These are phyloP conservation scores for Hemerocallis citrina DNA, from an alignment of 106 monocot species.

Conservation along the genomic window DNA sequence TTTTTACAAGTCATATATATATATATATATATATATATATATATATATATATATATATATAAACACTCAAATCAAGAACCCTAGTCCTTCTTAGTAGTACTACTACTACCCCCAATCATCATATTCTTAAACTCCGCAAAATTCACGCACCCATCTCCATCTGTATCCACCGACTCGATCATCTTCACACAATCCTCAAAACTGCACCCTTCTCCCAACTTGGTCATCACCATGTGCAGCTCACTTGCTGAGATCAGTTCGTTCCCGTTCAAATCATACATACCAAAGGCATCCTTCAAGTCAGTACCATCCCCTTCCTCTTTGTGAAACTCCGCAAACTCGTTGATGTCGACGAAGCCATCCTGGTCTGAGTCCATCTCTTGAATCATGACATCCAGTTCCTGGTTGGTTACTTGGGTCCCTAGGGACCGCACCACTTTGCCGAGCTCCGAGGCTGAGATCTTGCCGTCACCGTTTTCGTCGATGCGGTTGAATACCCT, in stretches of 20 bases:
- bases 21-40: too few species aligned
- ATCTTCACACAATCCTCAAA: slow-evolving; percentile 46
- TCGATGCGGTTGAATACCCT: slow-evolving; percentile 25
- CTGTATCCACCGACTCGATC: slow-evolving; percentile 48
- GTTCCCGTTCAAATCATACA: slow-evolving; percentile 57
- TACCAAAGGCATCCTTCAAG: slow-evolving; percentile 55
- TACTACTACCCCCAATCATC: slow-evolving; percentile 35
- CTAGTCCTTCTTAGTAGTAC: too few species aligned
- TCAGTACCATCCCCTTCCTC: slow-evolving; percentile 5
- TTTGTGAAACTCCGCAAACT: slow-evolving; percentile 30
- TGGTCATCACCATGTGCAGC: slow-evolving; percentile 52
- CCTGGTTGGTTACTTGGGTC: slow-evolving; percentile 11
- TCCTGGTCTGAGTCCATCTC: slow-evolving; percentile 50
- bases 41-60: too few species aligned
- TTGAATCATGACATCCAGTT: slow-evolving; percentile 36
- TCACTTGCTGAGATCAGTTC: slow-evolving; percentile 50
- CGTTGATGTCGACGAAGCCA: slow-evolving; percentile 43
- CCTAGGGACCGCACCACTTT: slow-evolving; percentile 26
- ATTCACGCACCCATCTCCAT: slow-evolving; percentile 53
- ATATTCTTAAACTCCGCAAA: slow-evolving; percentile 72
- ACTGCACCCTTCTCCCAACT: slow-evolving; percentile 52
- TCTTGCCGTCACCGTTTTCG: slow-evolving; percentile 49
- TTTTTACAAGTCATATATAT: too few species aligned
- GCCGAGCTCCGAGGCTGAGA: slow-evolving; percentile 41
- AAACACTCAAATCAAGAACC: too few species aligned